phyloP scores from a whole-genome alignment of 306 rosid species.

The Begonia peltatifolia region DNA sequence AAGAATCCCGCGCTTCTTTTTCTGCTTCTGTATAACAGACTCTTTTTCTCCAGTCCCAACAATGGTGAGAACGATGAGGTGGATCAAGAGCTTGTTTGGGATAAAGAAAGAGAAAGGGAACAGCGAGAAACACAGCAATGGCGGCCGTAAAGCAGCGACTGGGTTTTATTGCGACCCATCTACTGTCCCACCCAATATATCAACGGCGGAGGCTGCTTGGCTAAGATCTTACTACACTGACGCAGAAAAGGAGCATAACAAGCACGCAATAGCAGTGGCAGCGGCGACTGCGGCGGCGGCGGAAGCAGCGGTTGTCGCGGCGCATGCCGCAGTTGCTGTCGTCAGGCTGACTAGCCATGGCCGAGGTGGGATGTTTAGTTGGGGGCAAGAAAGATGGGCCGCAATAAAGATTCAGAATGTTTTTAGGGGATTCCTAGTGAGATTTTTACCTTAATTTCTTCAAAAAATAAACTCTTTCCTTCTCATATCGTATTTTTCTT shows the following conservation, averaged over 20 bases:
- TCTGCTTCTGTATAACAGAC: neutral
- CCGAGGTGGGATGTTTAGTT: slow-evolving; percentile 49
- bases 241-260: slow-evolving; percentile 58
- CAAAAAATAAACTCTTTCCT: too few species aligned
- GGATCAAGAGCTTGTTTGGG: slow-evolving; percentile 64
- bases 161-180: slow-evolving; percentile 40
- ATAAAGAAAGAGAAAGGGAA: slow-evolving; percentile 33
- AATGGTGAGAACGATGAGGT: slow-evolving; percentile 70
- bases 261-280: slow-evolving; percentile 84
- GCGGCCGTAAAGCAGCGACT: slow-evolving; percentile 9
- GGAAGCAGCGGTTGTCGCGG: slow-evolving; percentile 76
- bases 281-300: slow-evolving; percentile 82
- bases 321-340: slow-evolving; percentile 75
- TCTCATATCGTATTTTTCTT: too few species aligned
- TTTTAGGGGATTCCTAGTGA: slow-evolving; percentile 64
- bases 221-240: slow-evolving; percentile 39
- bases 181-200: slow-evolving; percentile 65
- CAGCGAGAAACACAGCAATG: slow-evolving; percentile 17
- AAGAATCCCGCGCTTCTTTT: neutral
- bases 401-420: slow-evolving; percentile 58
- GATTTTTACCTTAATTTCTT: neutral
- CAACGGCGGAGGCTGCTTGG: slow-evolving; percentile 75
- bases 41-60: too few species aligned
- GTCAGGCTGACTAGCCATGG: slow-evolving; percentile 76
- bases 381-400: slow-evolving; percentile 61